These are phyloP conservation scores for Chlamydomonas reinhardtii DNA, from an alignment of 163 green algal genomes.

Conservation along the genomic window DNA sequence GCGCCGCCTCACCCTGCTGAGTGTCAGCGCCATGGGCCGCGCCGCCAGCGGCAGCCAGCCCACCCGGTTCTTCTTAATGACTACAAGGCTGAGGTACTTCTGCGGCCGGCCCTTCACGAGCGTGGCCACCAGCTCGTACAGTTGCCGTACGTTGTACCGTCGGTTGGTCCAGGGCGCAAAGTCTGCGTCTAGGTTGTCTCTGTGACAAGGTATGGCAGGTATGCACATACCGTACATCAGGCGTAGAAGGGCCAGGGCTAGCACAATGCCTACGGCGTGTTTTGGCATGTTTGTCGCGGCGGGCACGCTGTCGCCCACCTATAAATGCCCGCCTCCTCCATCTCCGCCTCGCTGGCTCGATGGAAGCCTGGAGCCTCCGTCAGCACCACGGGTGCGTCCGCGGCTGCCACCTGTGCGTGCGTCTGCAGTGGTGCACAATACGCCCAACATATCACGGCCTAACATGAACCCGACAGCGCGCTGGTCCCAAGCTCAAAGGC, in stretches of 20 bases:
- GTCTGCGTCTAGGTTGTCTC: conserved; percentile 36
- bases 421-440: not conserved
- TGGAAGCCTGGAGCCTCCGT: conserved; percentile 13
- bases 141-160: conserved; percentile 21
- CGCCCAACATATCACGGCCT: not conserved
- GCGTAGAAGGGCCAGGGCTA: not conserved
- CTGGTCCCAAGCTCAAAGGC: no score
- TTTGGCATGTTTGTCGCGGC: not conserved
- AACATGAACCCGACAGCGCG: no score
- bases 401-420: not conserved
- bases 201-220: not conserved
- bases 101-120: conserved; percentile 19
- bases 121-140: conserved; percentile 2
- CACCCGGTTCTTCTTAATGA: not conserved
- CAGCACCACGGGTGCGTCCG: conserved; percentile 9
- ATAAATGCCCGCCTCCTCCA: conserved; percentile 6
- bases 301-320: not conserved
- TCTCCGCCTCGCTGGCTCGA: conserved; percentile 12
- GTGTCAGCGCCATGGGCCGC: conserved; percentile 23
- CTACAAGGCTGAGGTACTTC: conserved; percentile 46
- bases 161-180: conserved; percentile 5
- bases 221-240: no score
- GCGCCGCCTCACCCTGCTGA: conserved; percentile 5
- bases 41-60: not conserved
- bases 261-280: no score